These are phyloP conservation scores for Apophysomyces elegans DNA, from an alignment of 371 early-diverging fungal genomes.

Conservation along the genomic window DNA sequence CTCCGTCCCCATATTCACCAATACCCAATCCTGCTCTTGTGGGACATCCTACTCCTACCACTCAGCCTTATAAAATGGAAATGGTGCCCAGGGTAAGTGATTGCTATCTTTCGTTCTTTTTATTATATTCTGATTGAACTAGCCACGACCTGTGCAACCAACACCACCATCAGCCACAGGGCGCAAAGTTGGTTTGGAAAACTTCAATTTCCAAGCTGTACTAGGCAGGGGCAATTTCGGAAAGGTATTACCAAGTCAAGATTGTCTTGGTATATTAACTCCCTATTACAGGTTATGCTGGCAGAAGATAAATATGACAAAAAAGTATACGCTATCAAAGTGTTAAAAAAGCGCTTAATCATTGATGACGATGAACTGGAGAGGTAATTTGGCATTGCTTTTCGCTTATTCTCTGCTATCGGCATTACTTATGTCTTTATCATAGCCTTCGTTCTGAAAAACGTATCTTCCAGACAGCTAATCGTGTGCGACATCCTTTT, in stretches of 20 bases:
- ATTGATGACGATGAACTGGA: slow-evolving; percentile 93
- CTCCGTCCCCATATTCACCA: slow-evolving; percentile 18
- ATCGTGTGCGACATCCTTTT: slow-evolving; percentile 92
- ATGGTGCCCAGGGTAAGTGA: slow-evolving; percentile 6
- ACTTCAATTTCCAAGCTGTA: slow-evolving; percentile 92
- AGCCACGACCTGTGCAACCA: slow-evolving; percentile 18
- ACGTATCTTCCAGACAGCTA: slow-evolving; percentile 89
- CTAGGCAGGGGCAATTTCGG: slow-evolving; percentile 98
- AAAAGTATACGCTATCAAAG: slow-evolving; percentile 94
- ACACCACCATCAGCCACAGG: slow-evolving; percentile 28
- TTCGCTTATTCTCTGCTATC: no score
- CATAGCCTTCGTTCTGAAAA: slow-evolving; percentile 89
- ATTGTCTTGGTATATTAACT: slow-evolving; percentile 20
- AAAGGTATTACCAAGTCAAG: slow-evolving; percentile 65
- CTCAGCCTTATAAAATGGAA: slow-evolving; percentile 1
- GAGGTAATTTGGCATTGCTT: slow-evolving; percentile 35
- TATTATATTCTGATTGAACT: neutral
- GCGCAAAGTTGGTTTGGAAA: slow-evolving; percentile 60
- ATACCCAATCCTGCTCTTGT: slow-evolving; percentile 17
- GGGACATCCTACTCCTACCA: neutral
- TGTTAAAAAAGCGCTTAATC: slow-evolving; percentile 95
- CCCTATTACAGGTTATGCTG: slow-evolving; percentile 85
- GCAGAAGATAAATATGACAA: slow-evolving; percentile 84
- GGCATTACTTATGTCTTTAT: neutral
- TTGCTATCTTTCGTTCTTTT: neutral